Evolutionary conservation across 2,329 filamentous ascomycete genomes (phyloP).

Genomic region (Volutella citrinella): DNA sequence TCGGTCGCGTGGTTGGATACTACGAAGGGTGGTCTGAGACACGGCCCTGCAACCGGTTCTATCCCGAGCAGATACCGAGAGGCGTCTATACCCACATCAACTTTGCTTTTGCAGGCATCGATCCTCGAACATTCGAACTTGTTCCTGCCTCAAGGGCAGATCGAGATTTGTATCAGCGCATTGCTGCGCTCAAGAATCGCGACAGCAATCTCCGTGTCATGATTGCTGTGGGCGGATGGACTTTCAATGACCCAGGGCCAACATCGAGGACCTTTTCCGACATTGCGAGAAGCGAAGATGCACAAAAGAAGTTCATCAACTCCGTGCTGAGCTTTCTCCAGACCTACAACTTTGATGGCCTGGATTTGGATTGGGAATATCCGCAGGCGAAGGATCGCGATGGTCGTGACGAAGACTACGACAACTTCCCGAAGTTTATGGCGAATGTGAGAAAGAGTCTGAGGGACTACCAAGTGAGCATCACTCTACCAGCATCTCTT

Average conservation of each 20-base stretch:
- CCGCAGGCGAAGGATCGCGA: conserved; percentile 36
- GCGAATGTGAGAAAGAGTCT: conserved; percentile 5
- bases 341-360: conserved; percentile 17
- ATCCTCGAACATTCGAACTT: conserved; percentile 24
- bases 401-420: conserved; percentile 33
- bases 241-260: conserved; percentile 35
- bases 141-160: not conserved
- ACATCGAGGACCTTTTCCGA: conserved; percentile 24
- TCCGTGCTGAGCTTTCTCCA: conserved; percentile 13
- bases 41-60: conserved; percentile 19
- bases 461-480: conserved; percentile 25
- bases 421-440: conserved; percentile 28
- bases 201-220: not conserved
- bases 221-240: conserved; percentile 40
- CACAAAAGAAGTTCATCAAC: conserved; percentile 3
- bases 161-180: conserved; percentile 2
- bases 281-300: not conserved
- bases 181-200: not conserved
- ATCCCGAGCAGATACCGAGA: conserved; percentile 21
- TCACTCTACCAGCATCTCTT: too few relatives aligned
- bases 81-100: conserved; percentile 31
- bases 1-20: conserved; percentile 24
- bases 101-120: conserved; percentile 31
- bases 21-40: conserved; percentile 25
- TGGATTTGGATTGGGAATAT: conserved; percentile 2